These are phyloP conservation scores for Aspergillus viridinutans DNA, from an alignment of 2,329 filamentous ascomycete species.

Conservation along the genomic window DNA sequence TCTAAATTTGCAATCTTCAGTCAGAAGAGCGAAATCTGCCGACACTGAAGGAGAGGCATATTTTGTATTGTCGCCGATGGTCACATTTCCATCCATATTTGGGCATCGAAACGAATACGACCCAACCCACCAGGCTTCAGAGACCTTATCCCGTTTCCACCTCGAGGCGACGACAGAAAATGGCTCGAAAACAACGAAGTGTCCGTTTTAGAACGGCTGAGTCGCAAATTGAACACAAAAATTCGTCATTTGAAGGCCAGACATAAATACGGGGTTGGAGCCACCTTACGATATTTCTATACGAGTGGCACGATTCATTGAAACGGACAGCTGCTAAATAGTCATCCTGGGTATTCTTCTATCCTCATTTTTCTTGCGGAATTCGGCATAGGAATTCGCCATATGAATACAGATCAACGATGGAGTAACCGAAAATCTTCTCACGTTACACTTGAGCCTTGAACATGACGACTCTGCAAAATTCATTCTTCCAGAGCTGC, in stretches of 20 bases:
- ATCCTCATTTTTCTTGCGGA: background rate
- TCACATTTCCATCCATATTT: background rate
- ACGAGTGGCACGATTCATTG: background rate
- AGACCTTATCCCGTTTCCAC: background rate
- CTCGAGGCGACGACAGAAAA: background rate
- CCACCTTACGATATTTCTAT: background rate
- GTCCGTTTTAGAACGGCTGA: too few species aligned
- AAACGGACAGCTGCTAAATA: background rate
- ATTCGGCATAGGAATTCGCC: background rate
- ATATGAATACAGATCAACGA: background rate
- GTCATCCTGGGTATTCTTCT: background rate
- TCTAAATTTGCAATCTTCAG: background rate
- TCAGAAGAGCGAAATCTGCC: background rate
- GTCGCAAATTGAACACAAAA: background rate
- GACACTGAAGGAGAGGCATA: background rate
- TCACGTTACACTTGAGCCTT: background rate
- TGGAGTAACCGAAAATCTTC: background rate
- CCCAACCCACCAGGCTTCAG: background rate
- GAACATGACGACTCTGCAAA: background rate
- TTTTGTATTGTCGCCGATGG: background rate
- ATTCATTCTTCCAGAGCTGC: constrained; percentile 20
- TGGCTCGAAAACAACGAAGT: background rate
- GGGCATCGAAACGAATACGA: background rate
- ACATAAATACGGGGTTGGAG: background rate
- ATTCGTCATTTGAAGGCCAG: background rate